Percentiles rank a stretch among this genome's conserved stretches.
These are phyloP conservation scores for Aspergillus tubingensis DNA, from an alignment of 2,329 filamentous ascomycete species.

Conservation along the genomic window DNA sequence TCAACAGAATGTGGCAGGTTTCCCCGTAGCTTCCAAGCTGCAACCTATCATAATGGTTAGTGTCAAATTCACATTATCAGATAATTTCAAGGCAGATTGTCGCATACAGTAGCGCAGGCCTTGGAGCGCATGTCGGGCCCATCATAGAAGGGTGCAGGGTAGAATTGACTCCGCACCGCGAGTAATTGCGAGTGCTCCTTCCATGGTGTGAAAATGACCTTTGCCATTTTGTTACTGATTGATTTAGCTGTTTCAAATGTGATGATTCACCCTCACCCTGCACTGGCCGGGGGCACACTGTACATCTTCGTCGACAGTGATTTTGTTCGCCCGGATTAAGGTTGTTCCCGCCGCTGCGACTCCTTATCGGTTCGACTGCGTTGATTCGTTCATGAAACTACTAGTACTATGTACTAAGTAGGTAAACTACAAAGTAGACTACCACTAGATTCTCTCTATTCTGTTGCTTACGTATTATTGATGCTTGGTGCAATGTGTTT, in stretches of 20 bases:
- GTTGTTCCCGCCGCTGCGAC: conserved; percentile 19
- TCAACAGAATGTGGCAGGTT: conserved; percentile 50
- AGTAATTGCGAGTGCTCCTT: conserved; percentile 41
- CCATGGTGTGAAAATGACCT: conserved; percentile 46
- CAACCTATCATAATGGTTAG: conserved; percentile 33
- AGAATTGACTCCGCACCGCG: conserved; percentile 42
- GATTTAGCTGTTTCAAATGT: background rate
- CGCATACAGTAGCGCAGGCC: conserved; percentile 44
- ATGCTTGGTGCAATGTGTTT: background rate
- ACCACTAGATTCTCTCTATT: background rate
- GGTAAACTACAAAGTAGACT: too few species aligned
- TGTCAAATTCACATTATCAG: too few species aligned
- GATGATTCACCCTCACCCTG: background rate
- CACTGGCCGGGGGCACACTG: background rate
- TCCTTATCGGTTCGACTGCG: background rate
- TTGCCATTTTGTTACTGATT: conserved; percentile 35
- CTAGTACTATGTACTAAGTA: background rate
- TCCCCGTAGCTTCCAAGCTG: conserved; percentile 47
- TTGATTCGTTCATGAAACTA: background rate
- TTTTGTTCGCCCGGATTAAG: conserved; percentile 22
- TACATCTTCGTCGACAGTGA: conserved; percentile 11
- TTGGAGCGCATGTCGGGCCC: conserved; percentile 41
- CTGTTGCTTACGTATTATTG: background rate
- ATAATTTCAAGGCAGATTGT: background rate
- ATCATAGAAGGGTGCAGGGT: conserved; percentile 35